A percentile compares a stretch with the other conserved stretches of the same genome.
phyloP scores from a whole-genome alignment of 805 yeast genomes.

The Yarrowia deformans region DNA sequence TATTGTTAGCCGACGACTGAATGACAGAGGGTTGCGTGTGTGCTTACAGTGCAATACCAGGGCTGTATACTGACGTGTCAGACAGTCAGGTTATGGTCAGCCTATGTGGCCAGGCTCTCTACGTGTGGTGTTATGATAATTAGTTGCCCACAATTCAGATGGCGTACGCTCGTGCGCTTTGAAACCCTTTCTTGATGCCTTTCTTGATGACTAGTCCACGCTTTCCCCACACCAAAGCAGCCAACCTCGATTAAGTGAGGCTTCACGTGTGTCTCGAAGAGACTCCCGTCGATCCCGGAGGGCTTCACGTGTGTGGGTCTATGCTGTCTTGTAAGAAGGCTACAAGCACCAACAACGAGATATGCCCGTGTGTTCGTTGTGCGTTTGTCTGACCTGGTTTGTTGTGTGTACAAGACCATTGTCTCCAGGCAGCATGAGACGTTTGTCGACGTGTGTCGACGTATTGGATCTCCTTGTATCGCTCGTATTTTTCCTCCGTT shows the following conservation, averaged over 20 bases:
- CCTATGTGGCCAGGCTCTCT: no score
- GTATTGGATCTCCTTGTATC: not conserved
- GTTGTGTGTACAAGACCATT: not conserved
- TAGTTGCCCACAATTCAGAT: not conserved
- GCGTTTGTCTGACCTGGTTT: not conserved
- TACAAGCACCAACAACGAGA: not conserved
- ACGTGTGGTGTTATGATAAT: not conserved
- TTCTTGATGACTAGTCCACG: not conserved
- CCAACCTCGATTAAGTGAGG: not conserved
- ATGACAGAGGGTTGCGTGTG: not conserved
- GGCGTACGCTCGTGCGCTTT: not conserved
- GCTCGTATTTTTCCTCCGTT: not conserved
- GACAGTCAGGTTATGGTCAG: not conserved
- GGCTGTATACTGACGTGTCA: not conserved
- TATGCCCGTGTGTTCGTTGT: not conserved
- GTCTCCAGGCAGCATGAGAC: no score
- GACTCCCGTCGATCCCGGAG: no score
- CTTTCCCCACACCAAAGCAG: not conserved
- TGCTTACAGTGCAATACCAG: no score
- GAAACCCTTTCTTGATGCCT: not conserved
- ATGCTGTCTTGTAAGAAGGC: not conserved
- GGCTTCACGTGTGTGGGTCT: not conserved
- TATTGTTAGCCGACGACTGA: not conserved
- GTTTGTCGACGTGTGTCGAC: no score
- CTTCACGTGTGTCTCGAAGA: not conserved